A percentile compares a stretch with the other conserved stretches of the same genome.
Evolutionary conservation across 179 eudicot species (phyloP).

Genomic region (Beta corolliflora): DNA sequence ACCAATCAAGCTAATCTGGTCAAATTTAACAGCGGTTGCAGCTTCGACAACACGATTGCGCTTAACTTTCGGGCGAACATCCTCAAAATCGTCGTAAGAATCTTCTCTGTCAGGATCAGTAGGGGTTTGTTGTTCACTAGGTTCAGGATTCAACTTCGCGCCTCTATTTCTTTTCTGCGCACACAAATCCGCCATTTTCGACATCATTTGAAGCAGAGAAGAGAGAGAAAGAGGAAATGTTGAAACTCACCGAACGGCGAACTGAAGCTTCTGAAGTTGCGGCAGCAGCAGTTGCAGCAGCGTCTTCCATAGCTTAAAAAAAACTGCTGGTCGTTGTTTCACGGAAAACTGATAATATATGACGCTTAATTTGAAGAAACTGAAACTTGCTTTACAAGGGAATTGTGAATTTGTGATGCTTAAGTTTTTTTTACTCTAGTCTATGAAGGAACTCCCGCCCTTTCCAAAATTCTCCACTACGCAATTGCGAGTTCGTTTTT

Average conservation of each 20-base stretch:
- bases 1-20: conserved; percentile 63
- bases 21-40: conserved; percentile 23
- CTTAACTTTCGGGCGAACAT: conserved; percentile 60
- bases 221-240: neutral
- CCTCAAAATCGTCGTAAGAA: conserved; percentile 66
- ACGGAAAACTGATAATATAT: neutral
- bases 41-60: conserved; percentile 47
- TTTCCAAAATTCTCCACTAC: neutral
- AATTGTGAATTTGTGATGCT: neutral
- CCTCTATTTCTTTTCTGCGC: conserved; percentile 62
- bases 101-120: conserved; percentile 50
- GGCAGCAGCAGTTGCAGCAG: conserved; percentile 32
- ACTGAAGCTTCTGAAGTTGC: conserved; percentile 45
- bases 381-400: neutral
- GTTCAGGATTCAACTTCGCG: conserved; percentile 28
- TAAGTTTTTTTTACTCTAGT: neutral
- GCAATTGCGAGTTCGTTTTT: neutral
- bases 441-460: neutral
- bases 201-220: neutral
- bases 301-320: neutral
- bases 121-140: conserved; percentile 33
- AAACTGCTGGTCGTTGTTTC: neutral
- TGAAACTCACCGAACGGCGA: conserved; percentile 58
- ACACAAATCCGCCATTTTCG: conserved; percentile 9
- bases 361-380: neutral